Percentiles rank a stretch among this genome's conserved stretches.
phyloP scores from a whole-genome alignment of 768 basidiomycete species.

The Clathrus columnatus region DNA sequence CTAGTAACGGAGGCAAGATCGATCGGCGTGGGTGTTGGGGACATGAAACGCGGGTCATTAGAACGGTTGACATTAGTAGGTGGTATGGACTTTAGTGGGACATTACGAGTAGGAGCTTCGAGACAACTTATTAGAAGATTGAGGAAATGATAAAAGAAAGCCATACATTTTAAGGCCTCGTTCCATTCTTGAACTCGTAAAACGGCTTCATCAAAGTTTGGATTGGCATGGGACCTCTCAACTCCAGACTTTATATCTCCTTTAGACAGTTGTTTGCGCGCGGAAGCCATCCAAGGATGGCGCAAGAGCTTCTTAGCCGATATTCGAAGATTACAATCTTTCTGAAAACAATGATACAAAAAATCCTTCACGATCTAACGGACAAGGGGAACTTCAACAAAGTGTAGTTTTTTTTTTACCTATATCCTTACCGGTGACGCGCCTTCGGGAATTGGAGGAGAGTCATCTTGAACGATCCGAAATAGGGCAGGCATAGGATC shows the following conservation, averaged over 20 bases:
- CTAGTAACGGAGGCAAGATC: not conserved
- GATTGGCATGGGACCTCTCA: conserved; percentile 58
- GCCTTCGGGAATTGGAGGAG: conserved; percentile 92
- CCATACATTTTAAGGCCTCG: conserved; percentile 83
- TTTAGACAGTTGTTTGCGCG: conserved; percentile 61
- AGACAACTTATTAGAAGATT: not conserved
- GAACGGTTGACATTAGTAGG: conserved; percentile 16
- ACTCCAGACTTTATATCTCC: conserved; percentile 12
- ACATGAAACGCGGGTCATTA: conserved; percentile 31
- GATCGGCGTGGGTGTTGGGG: conserved; percentile 33
- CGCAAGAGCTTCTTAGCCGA: conserved; percentile 85
- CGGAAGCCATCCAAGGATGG: conserved; percentile 94
- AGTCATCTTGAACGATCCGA: conserved; percentile 97
- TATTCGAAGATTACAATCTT: conserved; percentile 90
- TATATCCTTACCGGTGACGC: conserved; percentile 49
- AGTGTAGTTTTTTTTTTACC: not conserved
- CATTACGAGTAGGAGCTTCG: conserved; percentile 62
- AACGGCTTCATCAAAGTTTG: conserved; percentile 90
- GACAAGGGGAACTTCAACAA: not conserved
- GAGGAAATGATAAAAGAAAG: conserved; percentile 2
- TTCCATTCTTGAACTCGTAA: conserved; percentile 98
- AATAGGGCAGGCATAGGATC: conserved; percentile 99
- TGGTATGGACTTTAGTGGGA: conserved; percentile 18
- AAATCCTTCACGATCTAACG: conserved; percentile 85
- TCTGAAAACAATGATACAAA: conserved; percentile 95